phyloP scores from a whole-genome alignment of 257 asterid species.

The Parsonsia alboflavescens region DNA sequence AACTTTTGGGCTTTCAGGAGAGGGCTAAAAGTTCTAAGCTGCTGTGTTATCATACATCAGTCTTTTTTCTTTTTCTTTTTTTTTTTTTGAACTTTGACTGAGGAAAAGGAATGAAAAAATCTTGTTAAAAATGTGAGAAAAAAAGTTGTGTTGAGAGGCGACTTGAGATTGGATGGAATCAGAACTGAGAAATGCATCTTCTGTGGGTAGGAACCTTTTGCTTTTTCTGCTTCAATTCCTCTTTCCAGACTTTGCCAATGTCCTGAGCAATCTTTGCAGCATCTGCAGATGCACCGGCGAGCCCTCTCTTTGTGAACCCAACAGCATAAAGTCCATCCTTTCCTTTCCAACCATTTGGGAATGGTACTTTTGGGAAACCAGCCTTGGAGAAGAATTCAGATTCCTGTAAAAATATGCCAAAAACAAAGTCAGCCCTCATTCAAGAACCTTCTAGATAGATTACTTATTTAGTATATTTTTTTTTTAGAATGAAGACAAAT shows the following conservation, averaged over 20 bases:
- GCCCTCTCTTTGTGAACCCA: constrained; percentile 91
- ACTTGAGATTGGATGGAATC: constrained; percentile 18
- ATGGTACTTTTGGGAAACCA: constrained; percentile 62
- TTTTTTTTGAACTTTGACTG: too few species aligned
- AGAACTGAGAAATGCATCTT: constrained; percentile 74
- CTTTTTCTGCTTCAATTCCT: constrained; percentile 57
- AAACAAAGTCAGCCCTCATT: constrained; percentile 23
- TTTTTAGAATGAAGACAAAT: not conserved
- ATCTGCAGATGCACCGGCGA: constrained; percentile 80
- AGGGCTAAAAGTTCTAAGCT: constrained; percentile 44
- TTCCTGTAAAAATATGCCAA: constrained; percentile 39
- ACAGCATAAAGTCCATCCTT: constrained; percentile 70
- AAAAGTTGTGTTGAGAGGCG: too few species aligned
- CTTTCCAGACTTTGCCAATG: constrained; percentile 66
- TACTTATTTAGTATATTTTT: not conserved
- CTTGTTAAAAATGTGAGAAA: not conserved
- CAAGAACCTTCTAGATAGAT: constrained; percentile 1
- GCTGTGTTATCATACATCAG: constrained; percentile 11
- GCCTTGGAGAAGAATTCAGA: constrained; percentile 59
- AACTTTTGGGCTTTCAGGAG: constrained; percentile 58
- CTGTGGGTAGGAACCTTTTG: constrained; percentile 71
- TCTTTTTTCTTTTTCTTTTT: not conserved
- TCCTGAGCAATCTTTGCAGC: constrained; percentile 68
- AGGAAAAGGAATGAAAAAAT: constrained; percentile 19
- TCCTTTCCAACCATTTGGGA: constrained; percentile 85